Evolutionary conservation across 306 rosid species (phyloP), one percentile per base, ranked within the genome.

Genomic region (Canavalia gladiata): DNA sequence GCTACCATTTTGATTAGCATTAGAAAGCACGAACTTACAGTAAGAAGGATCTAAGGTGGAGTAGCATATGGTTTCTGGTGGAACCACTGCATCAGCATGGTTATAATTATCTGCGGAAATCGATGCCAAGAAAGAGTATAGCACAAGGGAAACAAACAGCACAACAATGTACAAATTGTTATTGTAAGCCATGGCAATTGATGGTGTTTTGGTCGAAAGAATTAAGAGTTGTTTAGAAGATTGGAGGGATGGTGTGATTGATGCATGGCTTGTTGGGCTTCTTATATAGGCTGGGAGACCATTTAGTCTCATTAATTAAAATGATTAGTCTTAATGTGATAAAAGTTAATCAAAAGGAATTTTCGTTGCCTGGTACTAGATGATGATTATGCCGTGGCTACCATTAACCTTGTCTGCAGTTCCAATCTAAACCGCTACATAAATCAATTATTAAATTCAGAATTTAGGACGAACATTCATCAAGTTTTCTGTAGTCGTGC

Each of bases 11-110:
- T 86, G 77, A 59, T 67, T 81, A 5, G 87, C 88, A n/a, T 67
- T 81, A 5, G 87, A 87, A n/a, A 92, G 90, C 2, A 84, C 77
- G 2, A 76, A 18, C 81, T 80, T 90, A 88, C 97, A 92, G 54
- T 83, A 92, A 7, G 90, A 47, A 3, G 95, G 94, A 74, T 90
- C 79, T 1, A 80, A 80, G 25, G 90, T 88, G 28, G 84, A 75
- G 62, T 86, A 12, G 87, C 95, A 91, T 3, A 86, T 45, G n/a
- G 77, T 78, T 31, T 81, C 86, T 0, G 88, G 29, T 2, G 90
- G 70, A 13, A 78, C 83, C 0, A 78, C 65, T 34, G 87, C 52
- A 78, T 74, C 65, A 30, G 87, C 52, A 78, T 74, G 55, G 63
- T 65, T 49, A 18, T 74, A 8, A 47, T 68, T 69, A 4, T 84